These are phyloP conservation scores for Candida adriatica DNA, from an alignment of 805 yeast species.

Conservation along the genomic window DNA sequence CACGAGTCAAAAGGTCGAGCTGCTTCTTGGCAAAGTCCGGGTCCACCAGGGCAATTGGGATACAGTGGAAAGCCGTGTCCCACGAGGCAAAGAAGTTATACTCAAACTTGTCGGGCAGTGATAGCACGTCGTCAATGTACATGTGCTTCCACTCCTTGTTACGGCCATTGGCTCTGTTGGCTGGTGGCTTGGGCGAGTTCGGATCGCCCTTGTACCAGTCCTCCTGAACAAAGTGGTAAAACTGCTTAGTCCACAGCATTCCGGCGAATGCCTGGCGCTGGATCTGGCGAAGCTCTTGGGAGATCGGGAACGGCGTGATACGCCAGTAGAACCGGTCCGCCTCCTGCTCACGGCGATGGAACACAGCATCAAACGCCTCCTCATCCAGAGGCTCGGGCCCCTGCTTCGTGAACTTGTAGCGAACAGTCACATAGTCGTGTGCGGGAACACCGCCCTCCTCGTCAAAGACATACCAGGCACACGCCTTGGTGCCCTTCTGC, in stretches of 20 bases:
- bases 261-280: constrained; percentile 96
- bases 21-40: constrained; percentile 89
- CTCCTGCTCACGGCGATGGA: constrained; percentile 70
- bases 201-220: constrained; percentile 90
- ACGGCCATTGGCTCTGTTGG: constrained; percentile 78
- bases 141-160: constrained; percentile 85
- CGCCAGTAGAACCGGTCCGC: constrained; percentile 93
- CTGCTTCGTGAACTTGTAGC: constrained; percentile 57
- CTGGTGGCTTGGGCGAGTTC: constrained; percentile 69
- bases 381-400: constrained; percentile 42
- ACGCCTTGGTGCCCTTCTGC: constrained; percentile 68
- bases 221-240: constrained; percentile 76
- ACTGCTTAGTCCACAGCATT: constrained; percentile 88
- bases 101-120: constrained; percentile 94
- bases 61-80: constrained; percentile 95
- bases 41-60: constrained; percentile 89
- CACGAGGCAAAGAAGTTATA: constrained; percentile 95
- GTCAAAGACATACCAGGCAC: constrained; percentile 79
- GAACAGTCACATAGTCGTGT: constrained; percentile 78
- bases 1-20: constrained; percentile 77
- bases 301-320: constrained; percentile 76
- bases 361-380: constrained; percentile 60
- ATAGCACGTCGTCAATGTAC: constrained; percentile 79
- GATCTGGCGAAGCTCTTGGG: constrained; percentile 70
- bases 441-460: constrained; percentile 74